phyloP scores from a whole-genome alignment of 768 basidiomycete species.

The Termitomyces sp. region DNA sequence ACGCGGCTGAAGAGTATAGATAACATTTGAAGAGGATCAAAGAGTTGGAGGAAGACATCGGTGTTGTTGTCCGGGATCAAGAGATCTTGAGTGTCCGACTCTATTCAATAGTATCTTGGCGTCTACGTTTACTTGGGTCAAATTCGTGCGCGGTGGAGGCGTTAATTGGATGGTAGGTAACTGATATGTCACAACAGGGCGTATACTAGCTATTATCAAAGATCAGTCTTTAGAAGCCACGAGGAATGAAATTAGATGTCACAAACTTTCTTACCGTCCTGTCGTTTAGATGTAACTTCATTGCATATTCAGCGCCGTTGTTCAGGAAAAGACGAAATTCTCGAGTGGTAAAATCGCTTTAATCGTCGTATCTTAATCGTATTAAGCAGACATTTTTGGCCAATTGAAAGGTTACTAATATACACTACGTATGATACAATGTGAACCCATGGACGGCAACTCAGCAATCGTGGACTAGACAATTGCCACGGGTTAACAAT shows the following conservation, averaged over 20 bases:
- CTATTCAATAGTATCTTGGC: slow-evolving; percentile 35
- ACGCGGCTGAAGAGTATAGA: too few relatives aligned
- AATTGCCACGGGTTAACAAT: not conserved
- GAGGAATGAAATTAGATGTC: not conserved
- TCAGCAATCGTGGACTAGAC: not conserved
- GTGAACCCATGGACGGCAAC: not conserved
- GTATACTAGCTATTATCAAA: too few relatives aligned
- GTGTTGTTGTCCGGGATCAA: too few relatives aligned
- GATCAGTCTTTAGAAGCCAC: too few relatives aligned
- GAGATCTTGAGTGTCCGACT: too few relatives aligned
- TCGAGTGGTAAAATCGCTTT: not conserved
- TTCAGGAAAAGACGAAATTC: too few relatives aligned
- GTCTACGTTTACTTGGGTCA: slow-evolving; percentile 21
- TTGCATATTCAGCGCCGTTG: not conserved
- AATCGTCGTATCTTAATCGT: not conserved
- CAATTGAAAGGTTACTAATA: not conserved
- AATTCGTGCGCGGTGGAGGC: slow-evolving; percentile 38
- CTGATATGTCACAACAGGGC: not conserved
- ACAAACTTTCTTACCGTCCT: not conserved
- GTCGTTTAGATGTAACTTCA: not conserved
- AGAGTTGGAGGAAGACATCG: too few relatives aligned
- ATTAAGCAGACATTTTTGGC: not conserved
- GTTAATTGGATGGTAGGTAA: slow-evolving; percentile 3
- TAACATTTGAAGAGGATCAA: too few relatives aligned
- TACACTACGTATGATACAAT: not conserved